These are phyloP conservation scores for Pyracantha coccinea DNA, from an alignment of 331 rosid species.

Conservation along the genomic window DNA sequence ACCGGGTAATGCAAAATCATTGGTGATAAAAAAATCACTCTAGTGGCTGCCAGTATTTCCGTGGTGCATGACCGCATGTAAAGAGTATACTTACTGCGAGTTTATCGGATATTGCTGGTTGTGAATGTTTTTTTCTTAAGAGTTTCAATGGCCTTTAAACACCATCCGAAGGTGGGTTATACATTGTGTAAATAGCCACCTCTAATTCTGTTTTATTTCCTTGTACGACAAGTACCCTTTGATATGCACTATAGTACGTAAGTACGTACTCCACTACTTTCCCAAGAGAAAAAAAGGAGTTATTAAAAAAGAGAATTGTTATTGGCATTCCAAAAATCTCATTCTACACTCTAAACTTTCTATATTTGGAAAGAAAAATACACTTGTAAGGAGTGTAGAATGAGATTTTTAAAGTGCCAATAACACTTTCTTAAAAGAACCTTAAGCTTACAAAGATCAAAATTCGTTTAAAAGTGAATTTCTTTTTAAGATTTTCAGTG, in stretches of 20 bases:
- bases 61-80: constrained; percentile 29
- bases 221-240: constrained; percentile 34
- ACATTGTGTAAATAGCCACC: neutral
- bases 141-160: constrained; percentile 9
- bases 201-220: constrained; percentile 22
- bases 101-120: constrained; percentile 67
- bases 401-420: too few species aligned
- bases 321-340: too few species aligned
- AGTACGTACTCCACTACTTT: neutral
- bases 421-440: too few species aligned
- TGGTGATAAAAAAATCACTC: constrained; percentile 15
- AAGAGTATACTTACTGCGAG: constrained; percentile 26
- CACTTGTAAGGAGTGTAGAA: too few species aligned
- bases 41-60: constrained; percentile 49
- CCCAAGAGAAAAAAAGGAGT: constrained; percentile 1
- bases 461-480: neutral
- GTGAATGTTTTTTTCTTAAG: constrained; percentile 1
- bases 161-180: neutral
- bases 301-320: constrained; percentile 6
- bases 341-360: too few species aligned
- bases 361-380: too few species aligned
- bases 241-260: neutral
- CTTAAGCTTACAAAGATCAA: constrained; percentile 6
- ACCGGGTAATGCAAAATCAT: constrained; percentile 36
- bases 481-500: too few species aligned